Evolutionary conservation across 805 yeast species (phyloP).

Genomic region (Yamadazyma olivae): DNA sequence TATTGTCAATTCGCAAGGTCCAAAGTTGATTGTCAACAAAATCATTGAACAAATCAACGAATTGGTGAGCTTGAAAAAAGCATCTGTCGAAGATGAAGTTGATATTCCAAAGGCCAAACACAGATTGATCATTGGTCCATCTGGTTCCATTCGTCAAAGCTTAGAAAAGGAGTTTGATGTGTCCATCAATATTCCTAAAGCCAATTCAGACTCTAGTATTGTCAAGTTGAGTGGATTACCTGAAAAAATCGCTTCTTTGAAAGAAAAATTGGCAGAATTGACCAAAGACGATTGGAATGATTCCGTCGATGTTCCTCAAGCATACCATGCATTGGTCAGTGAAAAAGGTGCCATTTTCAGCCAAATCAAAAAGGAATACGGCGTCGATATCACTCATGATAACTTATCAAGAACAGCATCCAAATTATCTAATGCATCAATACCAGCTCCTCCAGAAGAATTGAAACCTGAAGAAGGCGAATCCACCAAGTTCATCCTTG

Average conservation of each 20-base stretch:
- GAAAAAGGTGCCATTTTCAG: slow-evolving; percentile 66
- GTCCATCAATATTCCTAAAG: slow-evolving; percentile 62
- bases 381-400: slow-evolving; percentile 61
- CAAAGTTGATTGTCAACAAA: slow-evolving; percentile 66
- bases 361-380: slow-evolving; percentile 48
- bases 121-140: slow-evolving; percentile 74
- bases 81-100: slow-evolving; percentile 47
- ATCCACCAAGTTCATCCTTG: slow-evolving; percentile 46
- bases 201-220: slow-evolving; percentile 45
- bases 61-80: slow-evolving; percentile 64
- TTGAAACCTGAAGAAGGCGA: slow-evolving; percentile 39
- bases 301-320: slow-evolving; percentile 55
- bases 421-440: slow-evolving; percentile 41
- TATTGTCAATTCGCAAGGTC: slow-evolving; percentile 68
- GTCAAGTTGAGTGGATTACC: slow-evolving; percentile 65
- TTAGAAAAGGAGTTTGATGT: slow-evolving; percentile 71
- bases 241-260: slow-evolving; percentile 61
- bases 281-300: slow-evolving; percentile 58
- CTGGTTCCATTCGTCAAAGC: slow-evolving; percentile 70
- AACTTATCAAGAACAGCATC: slow-evolving; percentile 47
- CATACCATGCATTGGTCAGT: slow-evolving; percentile 56
- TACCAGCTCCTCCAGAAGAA: slow-evolving; percentile 48
- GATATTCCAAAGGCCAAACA: slow-evolving; percentile 72
- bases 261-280: slow-evolving; percentile 55
- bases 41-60: slow-evolving; percentile 60